Evolutionary conservation across 306 rosid genomes (phyloP), one percentile per base, ranked within the genome.

Genomic region (Quercus variabilis): DNA sequence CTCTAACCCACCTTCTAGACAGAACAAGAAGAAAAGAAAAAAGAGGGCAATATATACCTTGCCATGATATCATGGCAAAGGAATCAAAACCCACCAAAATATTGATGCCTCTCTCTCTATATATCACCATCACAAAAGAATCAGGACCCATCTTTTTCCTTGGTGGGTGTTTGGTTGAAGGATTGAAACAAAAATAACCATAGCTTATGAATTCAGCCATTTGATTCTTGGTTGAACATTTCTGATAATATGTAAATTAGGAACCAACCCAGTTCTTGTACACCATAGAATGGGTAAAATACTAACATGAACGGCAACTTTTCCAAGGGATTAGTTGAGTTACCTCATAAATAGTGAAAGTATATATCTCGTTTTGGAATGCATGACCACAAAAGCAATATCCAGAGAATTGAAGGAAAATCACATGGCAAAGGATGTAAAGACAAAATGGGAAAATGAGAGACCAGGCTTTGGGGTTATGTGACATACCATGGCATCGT

Each of bases 401-500:
- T 63, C 41, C 69, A 63, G 8, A 28, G n/a, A 28, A n/a, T 63
- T 28, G 69, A 33, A 60, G 35, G 21, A 30, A 71, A 33, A 49
- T 56, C 54, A 74, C 55, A 75, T 62, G 74, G 56, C 58, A 67
- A 49, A 80, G 76, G 52, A 82, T 65, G 52, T 19, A 68, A 35
- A 68, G 72, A 14, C 72, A 68, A 46, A 68, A 19, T 17, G 17
- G 41, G 38, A 33, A 35, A 54, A 56, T 55, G 46, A 41, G 2
- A 41, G 12, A 11, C 23, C 41, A 49, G 15, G 54, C 62, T 30
- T n/a, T 30, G 43, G 55, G 49, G 30, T 69, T 6, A 25, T 38
- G 55, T 23, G 73, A 64, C 91, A 60, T 89, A 95, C 99, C 96
- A 83, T 88, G 72, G 94, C 88, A 79, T 94, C 97, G 78, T 91